Conservation (phyloP, 23 red algal species). For the Gracilaria vermiculophylla region DNA sequence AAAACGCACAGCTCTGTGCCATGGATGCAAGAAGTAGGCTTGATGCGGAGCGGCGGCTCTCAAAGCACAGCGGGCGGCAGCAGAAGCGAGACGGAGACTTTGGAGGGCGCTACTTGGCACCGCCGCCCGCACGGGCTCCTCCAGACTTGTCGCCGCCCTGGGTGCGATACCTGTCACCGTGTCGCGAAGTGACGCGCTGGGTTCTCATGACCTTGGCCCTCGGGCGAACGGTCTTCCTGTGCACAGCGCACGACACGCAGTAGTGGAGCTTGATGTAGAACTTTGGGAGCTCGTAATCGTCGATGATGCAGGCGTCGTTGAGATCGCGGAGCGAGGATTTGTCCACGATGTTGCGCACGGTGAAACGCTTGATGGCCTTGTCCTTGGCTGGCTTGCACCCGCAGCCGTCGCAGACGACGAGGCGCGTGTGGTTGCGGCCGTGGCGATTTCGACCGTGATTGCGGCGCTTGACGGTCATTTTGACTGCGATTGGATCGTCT, state of each 20-base stretch:
- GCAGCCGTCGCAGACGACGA: constrained; percentile 85
- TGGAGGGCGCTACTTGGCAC: background rate
- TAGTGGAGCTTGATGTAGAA: constrained; percentile 97
- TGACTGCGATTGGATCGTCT: background rate
- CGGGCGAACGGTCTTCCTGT: constrained; percentile 93
- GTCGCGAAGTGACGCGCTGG: constrained; percentile 50
- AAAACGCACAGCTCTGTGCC: background rate
- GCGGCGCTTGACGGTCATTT: constrained; percentile 88
- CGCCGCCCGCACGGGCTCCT: background rate
- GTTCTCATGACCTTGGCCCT: constrained; percentile 64
- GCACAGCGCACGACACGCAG: constrained; percentile 97
- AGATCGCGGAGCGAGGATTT: constrained; percentile 89
- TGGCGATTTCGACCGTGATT: constrained; percentile 94
- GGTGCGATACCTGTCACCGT: constrained; percentile 72
- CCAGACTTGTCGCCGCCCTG: constrained; percentile 31
- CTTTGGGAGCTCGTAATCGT: constrained; percentile 93
- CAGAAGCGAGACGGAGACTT: background rate
- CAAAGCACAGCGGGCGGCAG: background rate
- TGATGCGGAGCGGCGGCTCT: background rate
- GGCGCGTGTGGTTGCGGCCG: constrained; percentile 84
- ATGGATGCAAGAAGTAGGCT: background rate
- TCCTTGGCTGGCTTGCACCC: constrained; percentile 89
- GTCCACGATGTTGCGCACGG: constrained; percentile 93
- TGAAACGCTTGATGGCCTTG: constrained; percentile 98
- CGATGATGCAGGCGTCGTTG: constrained; percentile 81